Conservation (phyloP, 805 yeast species). For the Candida khao-thaluensis region DNA sequence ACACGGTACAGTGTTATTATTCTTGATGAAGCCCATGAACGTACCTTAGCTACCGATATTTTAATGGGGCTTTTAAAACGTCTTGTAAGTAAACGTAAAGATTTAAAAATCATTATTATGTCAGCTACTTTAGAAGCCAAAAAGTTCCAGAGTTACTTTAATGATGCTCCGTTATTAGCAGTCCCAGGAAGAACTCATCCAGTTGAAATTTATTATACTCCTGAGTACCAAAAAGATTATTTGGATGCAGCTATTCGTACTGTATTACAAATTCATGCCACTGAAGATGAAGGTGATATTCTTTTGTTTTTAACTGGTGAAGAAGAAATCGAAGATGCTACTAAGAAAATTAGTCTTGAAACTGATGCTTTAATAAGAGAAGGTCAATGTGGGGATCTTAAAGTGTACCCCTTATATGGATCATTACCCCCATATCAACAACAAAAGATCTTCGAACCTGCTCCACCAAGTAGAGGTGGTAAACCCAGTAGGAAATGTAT, state of each 20-base stretch:
- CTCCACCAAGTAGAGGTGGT: conserved; percentile 77
- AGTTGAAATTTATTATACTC: conserved; percentile 94
- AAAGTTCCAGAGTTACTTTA: conserved; percentile 87
- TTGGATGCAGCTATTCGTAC: conserved; percentile 94
- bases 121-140: conserved; percentile 98
- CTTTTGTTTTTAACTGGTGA: conserved; percentile 90
- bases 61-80: conserved; percentile 92
- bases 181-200: conserved; percentile 99
- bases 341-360: conserved; percentile 82
- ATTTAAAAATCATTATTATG: conserved; percentile 90
- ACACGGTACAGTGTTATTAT: conserved; percentile 83
- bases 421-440: conserved; percentile 96
- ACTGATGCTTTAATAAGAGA: conserved; percentile 87
- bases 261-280: conserved; percentile 93
- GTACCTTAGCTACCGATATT: conserved; percentile 95
- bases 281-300: conserved; percentile 92
- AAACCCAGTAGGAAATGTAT: conserved; percentile 95
- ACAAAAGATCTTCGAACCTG: conserved; percentile 89
- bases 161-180: conserved; percentile 88
- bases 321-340: conserved; percentile 97
- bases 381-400: conserved; percentile 83
- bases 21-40: conserved; percentile 96
- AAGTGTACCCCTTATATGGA: conserved; percentile 92
- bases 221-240: conserved; percentile 94
- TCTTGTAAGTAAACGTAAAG: conserved; percentile 75